Conservation (phyloP, 2,329 filamentous ascomycete genomes). For the Lizonia empirigonia region DNA sequence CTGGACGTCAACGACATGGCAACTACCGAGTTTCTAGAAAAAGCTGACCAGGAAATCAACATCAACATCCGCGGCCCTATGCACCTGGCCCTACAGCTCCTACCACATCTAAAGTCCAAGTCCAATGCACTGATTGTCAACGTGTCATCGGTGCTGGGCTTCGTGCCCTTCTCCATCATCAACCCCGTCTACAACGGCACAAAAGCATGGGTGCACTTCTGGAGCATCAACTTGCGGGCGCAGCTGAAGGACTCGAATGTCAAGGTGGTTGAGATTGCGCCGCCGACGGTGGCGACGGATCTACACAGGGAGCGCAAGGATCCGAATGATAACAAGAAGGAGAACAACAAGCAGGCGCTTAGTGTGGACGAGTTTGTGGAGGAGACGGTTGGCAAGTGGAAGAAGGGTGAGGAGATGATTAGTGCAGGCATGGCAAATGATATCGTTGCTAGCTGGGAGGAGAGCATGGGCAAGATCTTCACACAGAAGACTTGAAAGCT, state of each 20-base stretch:
- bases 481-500: slow-evolving; percentile 22
- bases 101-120: slow-evolving; percentile 57
- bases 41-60: slow-evolving; percentile 63
- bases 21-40: slow-evolving; percentile 51
- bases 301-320: slow-evolving; percentile 62
- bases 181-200: slow-evolving; percentile 66
- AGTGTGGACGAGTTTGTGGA: slow-evolving; percentile 61
- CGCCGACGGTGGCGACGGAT: slow-evolving; percentile 61
- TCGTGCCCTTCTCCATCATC: slow-evolving; percentile 58
- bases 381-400: slow-evolving; percentile 53
- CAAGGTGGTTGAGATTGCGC: slow-evolving; percentile 61
- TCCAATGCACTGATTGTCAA: slow-evolving; percentile 58
- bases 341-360: slow-evolving; percentile 58
- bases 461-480: slow-evolving; percentile 47
- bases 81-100: slow-evolving; percentile 58
- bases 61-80: slow-evolving; percentile 65
- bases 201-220: slow-evolving; percentile 65
- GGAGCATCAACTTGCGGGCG: slow-evolving; percentile 60
- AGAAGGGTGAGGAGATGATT: slow-evolving; percentile 57
- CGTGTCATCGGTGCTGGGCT: slow-evolving; percentile 61
- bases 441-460: slow-evolving; percentile 54
- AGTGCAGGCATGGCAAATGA: slow-evolving; percentile 52
- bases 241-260: slow-evolving; percentile 56
- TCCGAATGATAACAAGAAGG: slow-evolving; percentile 65
- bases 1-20: slow-evolving; percentile 53